Evolutionary conservation across 495 filamentous ascomycete genomes (phyloP).

Genomic region (Chlorociboria aeruginascens): DNA sequence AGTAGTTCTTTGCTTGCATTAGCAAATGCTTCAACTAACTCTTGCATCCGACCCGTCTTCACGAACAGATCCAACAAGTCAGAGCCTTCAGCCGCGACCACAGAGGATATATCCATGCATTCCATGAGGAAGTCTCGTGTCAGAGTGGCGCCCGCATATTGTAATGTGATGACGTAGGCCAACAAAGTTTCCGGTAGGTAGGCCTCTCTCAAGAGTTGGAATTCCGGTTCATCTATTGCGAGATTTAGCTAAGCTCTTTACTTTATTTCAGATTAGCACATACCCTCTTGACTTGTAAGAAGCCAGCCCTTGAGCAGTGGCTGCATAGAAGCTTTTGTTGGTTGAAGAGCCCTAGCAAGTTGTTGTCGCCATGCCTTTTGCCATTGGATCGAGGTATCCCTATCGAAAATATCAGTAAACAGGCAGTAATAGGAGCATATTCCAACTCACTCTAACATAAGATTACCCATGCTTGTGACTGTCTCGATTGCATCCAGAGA

Average conservation of each 20-base stretch:
- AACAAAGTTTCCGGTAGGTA: slow-evolving; percentile 77
- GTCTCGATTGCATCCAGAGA: slow-evolving; percentile 55
- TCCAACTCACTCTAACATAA: slow-evolving; percentile 12
- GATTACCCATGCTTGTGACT: slow-evolving; percentile 27
- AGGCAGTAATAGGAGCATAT: neutral
- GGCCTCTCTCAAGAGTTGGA: slow-evolving; percentile 46
- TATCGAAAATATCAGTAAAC: neutral
- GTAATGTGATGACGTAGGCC: slow-evolving; percentile 63
- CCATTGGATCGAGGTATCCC: neutral
- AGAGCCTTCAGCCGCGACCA: slow-evolving; percentile 51
- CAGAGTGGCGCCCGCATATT: slow-evolving; percentile 52
- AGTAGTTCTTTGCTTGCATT: slow-evolving; percentile 63
- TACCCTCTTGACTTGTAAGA: slow-evolving; percentile 16
- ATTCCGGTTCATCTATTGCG: slow-evolving; percentile 29
- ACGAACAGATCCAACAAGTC: slow-evolving; percentile 55
- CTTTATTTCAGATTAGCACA: neutral
- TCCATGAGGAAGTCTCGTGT: slow-evolving; percentile 54
- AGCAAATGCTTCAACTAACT: slow-evolving; percentile 67
- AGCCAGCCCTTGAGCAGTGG: slow-evolving; percentile 16
- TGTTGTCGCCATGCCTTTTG: slow-evolving; percentile 6
- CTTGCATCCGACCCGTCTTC: slow-evolving; percentile 54
- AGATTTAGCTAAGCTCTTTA: neutral
- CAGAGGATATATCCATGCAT: slow-evolving; percentile 64
- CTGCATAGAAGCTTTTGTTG: neutral
- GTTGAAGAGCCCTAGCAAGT: slow-evolving; percentile 2